Conservation (phyloP, 768 basidiomycete genomes). For the Mycena galopus region DNA sequence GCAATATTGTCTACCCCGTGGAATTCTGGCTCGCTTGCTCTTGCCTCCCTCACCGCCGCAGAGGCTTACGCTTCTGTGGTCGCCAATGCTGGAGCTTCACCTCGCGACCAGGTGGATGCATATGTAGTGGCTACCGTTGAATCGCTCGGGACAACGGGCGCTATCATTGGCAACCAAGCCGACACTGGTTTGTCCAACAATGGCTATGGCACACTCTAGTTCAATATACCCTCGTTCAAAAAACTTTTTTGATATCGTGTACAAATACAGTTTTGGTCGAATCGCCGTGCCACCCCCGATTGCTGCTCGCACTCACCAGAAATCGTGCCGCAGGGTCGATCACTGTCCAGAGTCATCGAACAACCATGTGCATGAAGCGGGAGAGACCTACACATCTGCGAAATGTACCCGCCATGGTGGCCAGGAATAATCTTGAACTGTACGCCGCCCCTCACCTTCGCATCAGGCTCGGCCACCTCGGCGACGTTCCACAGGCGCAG, state of each 20-base stretch:
- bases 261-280: conserved; percentile 35
- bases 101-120: conserved; percentile 39
- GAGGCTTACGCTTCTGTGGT: conserved; percentile 37
- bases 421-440: conserved; percentile 97
- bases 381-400: conserved; percentile 84
- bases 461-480: conserved; percentile 79
- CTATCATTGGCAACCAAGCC: conserved; percentile 40
- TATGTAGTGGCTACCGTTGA: conserved; percentile 38
- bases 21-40: conserved; percentile 32
- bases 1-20: conserved; percentile 33
- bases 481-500: conserved; percentile 94
- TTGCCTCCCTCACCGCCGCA: conserved; percentile 37
- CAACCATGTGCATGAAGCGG: background rate
- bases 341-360: background rate
- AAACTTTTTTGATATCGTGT: conserved; percentile 30
- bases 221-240: background rate
- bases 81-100: conserved; percentile 37
- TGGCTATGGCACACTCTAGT: conserved; percentile 39
- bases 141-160: conserved; percentile 34
- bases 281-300: conserved; percentile 32
- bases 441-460: conserved; percentile 74
- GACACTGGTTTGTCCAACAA: conserved; percentile 39
- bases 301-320: conserved; percentile 25
- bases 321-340: conserved; percentile 28
- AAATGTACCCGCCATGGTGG: conserved; percentile 94